phyloP scores from a whole-genome alignment of 2,329 filamentous ascomycete species.

The Phyllosticta paracitricarpa region DNA sequence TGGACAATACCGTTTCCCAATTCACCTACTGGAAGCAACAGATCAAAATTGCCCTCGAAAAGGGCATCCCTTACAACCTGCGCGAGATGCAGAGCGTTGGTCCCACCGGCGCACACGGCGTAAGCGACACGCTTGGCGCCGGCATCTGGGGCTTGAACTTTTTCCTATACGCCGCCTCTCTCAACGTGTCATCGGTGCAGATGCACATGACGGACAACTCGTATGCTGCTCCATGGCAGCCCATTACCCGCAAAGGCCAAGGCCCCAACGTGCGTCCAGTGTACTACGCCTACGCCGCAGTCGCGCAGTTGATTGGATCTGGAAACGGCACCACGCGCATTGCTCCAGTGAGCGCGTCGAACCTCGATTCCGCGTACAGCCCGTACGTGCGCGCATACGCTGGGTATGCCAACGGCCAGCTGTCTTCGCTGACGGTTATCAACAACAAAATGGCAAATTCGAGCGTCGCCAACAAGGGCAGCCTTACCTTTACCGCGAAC shows the following conservation, averaged over 20 bases:
- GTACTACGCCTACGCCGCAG: slow-evolving; percentile 43
- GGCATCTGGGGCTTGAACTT: slow-evolving; percentile 45
- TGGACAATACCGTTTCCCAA: slow-evolving; percentile 38
- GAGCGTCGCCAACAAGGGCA: slow-evolving; percentile 27
- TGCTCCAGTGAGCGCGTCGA: slow-evolving; percentile 22
- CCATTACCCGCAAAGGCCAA: slow-evolving; percentile 28
- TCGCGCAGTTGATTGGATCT: slow-evolving; percentile 40
- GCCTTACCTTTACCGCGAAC: slow-evolving; percentile 33
- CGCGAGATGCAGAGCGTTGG: slow-evolving; percentile 44
- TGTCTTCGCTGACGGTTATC: slow-evolving; percentile 37
- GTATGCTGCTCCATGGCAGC: slow-evolving; percentile 42
- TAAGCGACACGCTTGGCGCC: slow-evolving; percentile 41
- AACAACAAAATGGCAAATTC: slow-evolving; percentile 36
- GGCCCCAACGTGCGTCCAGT: slow-evolving; percentile 32
- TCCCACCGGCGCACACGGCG: slow-evolving; percentile 36
- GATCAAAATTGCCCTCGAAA: slow-evolving; percentile 31
- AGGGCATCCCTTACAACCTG: slow-evolving; percentile 38
- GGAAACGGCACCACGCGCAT: slow-evolving; percentile 38
- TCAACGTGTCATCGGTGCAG: slow-evolving; percentile 39
- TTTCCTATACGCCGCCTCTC: slow-evolving; percentile 39
- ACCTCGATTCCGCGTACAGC: slow-evolving; percentile 27
- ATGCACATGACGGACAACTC: slow-evolving; percentile 48
- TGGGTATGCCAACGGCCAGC: slow-evolving; percentile 33
- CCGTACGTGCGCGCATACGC: slow-evolving; percentile 35
- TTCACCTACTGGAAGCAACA: slow-evolving; percentile 39